These are phyloP conservation scores for Fulvia fulva DNA, from an alignment of 2,329 filamentous ascomycete species.

Conservation along the genomic window DNA sequence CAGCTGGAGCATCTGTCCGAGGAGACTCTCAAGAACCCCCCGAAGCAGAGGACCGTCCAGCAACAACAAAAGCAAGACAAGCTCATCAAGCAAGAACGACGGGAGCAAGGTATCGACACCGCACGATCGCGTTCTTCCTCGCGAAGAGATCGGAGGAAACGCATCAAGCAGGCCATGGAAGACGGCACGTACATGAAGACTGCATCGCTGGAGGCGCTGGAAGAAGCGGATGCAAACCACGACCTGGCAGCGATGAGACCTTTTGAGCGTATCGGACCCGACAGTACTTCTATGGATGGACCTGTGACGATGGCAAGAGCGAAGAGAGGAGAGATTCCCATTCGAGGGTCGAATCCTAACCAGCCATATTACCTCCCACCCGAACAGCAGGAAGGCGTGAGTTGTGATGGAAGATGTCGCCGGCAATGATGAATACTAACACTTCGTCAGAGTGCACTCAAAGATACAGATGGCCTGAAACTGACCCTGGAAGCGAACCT, in stretches of 20 bases:
- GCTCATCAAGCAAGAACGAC: conserved; percentile 31
- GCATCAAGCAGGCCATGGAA: conserved; percentile 42
- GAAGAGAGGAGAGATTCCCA: conserved; percentile 53
- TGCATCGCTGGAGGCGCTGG: conserved; percentile 45
- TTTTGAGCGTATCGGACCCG: conserved; percentile 54
- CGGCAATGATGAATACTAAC: not conserved
- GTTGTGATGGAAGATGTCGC: not conserved
- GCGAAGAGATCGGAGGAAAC: conserved; percentile 45
- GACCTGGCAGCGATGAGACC: conserved; percentile 47
- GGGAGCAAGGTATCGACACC: conserved; percentile 35
- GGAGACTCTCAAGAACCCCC: conserved; percentile 24
- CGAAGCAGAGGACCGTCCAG: conserved; percentile 39
- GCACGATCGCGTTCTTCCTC: conserved; percentile 47
- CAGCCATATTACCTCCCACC: conserved; percentile 42
- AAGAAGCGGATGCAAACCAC: conserved; percentile 50
- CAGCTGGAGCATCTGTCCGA: conserved; percentile 24
- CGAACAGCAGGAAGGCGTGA: conserved; percentile 20
- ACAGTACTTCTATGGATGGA: conserved; percentile 54
- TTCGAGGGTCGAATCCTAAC: conserved; percentile 50
- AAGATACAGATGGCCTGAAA: conserved; percentile 63
- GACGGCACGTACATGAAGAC: conserved; percentile 53
- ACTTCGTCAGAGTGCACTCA: conserved; percentile 32
- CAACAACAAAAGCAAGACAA: conserved; percentile 46
- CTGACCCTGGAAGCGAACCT: conserved; percentile 73
- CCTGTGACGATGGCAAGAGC: conserved; percentile 53